Base-by-base conservation (phyloP, 768 basidiomycete genomes). In the Mycena capillaripes region DNA sequence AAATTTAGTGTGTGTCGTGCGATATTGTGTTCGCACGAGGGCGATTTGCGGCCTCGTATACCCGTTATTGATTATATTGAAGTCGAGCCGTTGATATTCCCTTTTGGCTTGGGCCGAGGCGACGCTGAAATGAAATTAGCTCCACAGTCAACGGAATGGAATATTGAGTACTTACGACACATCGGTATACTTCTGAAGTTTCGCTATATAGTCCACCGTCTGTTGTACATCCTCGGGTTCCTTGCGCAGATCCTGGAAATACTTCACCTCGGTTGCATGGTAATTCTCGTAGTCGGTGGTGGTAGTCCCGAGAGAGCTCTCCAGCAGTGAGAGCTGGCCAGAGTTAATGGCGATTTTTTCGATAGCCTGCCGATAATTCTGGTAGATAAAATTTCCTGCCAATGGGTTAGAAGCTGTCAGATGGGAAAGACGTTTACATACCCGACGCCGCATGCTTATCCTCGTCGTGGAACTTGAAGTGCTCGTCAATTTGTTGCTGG, bases 401-500 rank as follows among this genome's bases (percentile, higher is more conserved):
- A 36, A 27, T 17, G 3, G 25, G 16, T 42, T 25, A 63, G 29
- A 29, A 29, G 25, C 7, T 29, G n/a, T 48, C n/a, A 48, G n/a
- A 23, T 8, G n/a, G n/a, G 23, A n/a, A n/a, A 2, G 46, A 38
- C 27, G 12, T 21, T 27, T 25, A 56, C 61, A 14, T 71, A 73
- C 77, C 72, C 7, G 76, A n/a, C n/a, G n/a, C n/a, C n/a, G n/a
- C n/a, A n/a, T n/a, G n/a, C n/a, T n/a, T n/a, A n/a, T n/a, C n/a
- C 19, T 56, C 32, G 30, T 78, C 74, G 48, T 74, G 71, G 21
- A 75, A 76, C 3, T 36, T 19, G 64, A 75, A 78, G 27, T 78
- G 76, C 23, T 78, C 74, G 9, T 77, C 67, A 32, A 80, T 80
- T 34, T 72, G 67, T 65, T 80, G 79, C 8, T 76, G 67, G 0